Percentiles rank a stretch among this genome's conserved stretches.
Conservation (phyloP, 495 filamentous ascomycete genomes). For the Thozetella sp. region DNA sequence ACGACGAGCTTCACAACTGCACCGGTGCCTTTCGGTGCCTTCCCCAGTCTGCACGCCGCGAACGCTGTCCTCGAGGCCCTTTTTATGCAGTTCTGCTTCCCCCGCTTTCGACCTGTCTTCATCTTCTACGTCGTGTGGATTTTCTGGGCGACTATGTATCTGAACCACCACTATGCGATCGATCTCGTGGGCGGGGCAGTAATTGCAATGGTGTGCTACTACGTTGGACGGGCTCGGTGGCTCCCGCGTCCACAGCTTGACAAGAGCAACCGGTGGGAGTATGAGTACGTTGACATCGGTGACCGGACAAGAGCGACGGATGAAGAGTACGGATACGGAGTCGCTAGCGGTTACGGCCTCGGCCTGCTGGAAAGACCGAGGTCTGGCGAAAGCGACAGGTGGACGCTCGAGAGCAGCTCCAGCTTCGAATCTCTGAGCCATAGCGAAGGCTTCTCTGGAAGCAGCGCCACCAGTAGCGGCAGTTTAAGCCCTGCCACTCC, state of each 20-base stretch:
- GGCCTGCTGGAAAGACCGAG: conserved; percentile 27
- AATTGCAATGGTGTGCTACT: conserved; percentile 78
- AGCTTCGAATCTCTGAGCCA: conserved; percentile 35
- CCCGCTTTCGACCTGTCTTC: conserved; percentile 73
- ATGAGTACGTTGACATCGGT: conserved; percentile 89
- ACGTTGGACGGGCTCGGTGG: conserved; percentile 76
- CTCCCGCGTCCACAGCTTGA: conserved; percentile 78
- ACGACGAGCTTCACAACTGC: conserved; percentile 86
- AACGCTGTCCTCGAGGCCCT: conserved; percentile 84
- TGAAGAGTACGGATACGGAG: conserved; percentile 36
- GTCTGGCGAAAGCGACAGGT: conserved; percentile 37
- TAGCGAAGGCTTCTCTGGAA: conserved; percentile 33
- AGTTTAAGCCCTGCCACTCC: conserved; percentile 41
- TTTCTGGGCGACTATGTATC: conserved; percentile 98
- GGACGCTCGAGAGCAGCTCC: conserved; percentile 44
- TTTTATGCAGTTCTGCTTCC: conserved; percentile 93
- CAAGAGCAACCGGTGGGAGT: conserved; percentile 91
- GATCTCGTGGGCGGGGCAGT: conserved; percentile 87
- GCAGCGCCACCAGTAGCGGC: conserved; percentile 33
- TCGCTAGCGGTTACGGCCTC: conserved; percentile 24
- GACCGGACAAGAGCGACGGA: conserved; percentile 34
- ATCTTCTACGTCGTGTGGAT: conserved; percentile 85
- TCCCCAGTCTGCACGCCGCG: conserved; percentile 87
- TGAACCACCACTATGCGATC: conserved; percentile 94
- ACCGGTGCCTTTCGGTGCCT: conserved; percentile 91